Conservation (phyloP, 2,329 filamentous ascomycete genomes). For the Pezicula neosporulosa region DNA sequence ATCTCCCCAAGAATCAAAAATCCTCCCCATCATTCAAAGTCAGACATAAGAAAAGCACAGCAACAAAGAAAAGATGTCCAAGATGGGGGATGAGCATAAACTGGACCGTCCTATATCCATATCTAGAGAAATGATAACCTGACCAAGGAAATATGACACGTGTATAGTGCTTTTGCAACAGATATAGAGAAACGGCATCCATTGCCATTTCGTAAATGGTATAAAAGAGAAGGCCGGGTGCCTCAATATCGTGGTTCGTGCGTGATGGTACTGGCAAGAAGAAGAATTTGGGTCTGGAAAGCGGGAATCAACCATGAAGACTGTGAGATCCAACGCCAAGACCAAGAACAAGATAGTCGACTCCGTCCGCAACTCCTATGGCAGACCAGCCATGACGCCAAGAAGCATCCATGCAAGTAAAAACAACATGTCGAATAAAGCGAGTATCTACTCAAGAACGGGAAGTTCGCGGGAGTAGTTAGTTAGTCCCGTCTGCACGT, state of each 20-base stretch:
- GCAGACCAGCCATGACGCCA: conserved; percentile 1
- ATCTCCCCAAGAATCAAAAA: background rate
- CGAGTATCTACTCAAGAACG: conserved; percentile 18
- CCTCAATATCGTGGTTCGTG: background rate
- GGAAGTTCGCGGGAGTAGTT: conserved; percentile 34
- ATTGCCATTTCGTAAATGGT: background rate
- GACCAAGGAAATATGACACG: background rate
- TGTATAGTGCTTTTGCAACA: background rate
- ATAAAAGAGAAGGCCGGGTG: background rate
- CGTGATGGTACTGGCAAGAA: background rate
- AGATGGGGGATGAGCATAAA: background rate
- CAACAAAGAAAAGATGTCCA: background rate
- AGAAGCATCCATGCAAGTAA: background rate
- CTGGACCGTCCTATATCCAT: background rate
- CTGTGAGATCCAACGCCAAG: too few relatives aligned
- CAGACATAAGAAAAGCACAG: conserved; percentile 8
- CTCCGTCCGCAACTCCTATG: background rate
- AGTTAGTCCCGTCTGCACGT: conserved; percentile 30
- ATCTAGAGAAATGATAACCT: background rate
- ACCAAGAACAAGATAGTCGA: too few relatives aligned
- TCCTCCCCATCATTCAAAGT: background rate
- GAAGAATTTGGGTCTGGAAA: background rate
- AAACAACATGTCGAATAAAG: background rate
- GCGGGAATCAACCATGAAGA: too few relatives aligned
- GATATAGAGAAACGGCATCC: conserved; percentile 1